These are phyloP conservation scores for Dryas drummondii DNA, from an alignment of 306 rosid species.

Conservation along the genomic window DNA sequence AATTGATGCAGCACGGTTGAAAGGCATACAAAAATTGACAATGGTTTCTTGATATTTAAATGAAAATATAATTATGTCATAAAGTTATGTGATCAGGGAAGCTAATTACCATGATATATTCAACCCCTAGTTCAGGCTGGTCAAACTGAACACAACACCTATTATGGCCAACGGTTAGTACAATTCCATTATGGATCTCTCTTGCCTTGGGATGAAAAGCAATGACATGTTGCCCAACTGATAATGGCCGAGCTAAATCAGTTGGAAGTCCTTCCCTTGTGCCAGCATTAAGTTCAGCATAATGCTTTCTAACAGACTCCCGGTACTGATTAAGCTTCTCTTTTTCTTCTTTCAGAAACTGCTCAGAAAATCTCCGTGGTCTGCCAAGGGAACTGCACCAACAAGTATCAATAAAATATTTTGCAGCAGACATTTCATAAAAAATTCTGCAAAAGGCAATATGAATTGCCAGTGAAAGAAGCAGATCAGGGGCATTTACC, in stretches of 20 bases:
- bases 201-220: conserved; percentile 78
- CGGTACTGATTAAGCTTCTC: conserved; percentile 83
- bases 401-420: conserved; percentile 27
- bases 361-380: conserved; percentile 87
- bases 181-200: conserved; percentile 81
- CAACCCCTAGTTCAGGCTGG: conserved; percentile 77
- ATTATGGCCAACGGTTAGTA: conserved; percentile 67
- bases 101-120: conserved; percentile 67
- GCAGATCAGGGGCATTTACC: conserved; percentile 50
- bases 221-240: conserved; percentile 79
- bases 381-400: conserved; percentile 88
- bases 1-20: neutral
- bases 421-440: conserved; percentile 8
- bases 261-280: conserved; percentile 85
- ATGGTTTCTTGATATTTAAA: neutral
- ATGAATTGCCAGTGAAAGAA: conserved; percentile 24
- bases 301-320: conserved; percentile 80
- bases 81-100: conserved; percentile 18
- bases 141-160: conserved; percentile 80
- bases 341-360: conserved; percentile 80
- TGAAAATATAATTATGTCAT: neutral
- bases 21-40: neutral
- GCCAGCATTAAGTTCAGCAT: conserved; percentile 85
- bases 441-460: conserved; percentile 19
- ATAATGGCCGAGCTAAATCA: conserved; percentile 83